Evolutionary conservation across 768 basidiomycete species (phyloP), one percentile per base, ranked within the genome.

Genomic region (Boletus insuetus): DNA sequence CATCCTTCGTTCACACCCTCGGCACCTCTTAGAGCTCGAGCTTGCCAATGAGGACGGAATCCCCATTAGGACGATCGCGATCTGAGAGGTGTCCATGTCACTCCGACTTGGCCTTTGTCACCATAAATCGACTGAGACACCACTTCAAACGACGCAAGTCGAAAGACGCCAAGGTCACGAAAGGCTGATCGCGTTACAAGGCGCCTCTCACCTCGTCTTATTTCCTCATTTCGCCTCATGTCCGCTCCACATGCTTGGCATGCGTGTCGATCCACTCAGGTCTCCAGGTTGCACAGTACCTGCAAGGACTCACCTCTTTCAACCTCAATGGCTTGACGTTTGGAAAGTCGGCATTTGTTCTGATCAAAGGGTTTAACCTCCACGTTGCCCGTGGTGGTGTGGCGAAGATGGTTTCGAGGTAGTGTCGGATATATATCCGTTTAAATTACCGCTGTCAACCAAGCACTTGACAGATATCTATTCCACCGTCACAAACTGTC

Each of bases 361-460:
- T 87, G 1, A 79, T 97, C 40, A 86, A 87, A 55, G 69, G 70
- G n/a, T 66, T 74, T 54, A 65, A 70, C 4, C 80, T 91, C 35
- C 93, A 98, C 67, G 83, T 98, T 31, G 90, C 94, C 8, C 85
- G 97, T 16, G 92, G 94, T 29, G 97, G 97, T 6, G 96, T 0
- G 97, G 97, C 12, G 97, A 99, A 74, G 97, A 99, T 71, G 97
- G 97, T 0, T 98, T 99, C 61, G 97, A 99, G 80, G 94, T 86
- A 24, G 44, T 6, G 9, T 20, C 12, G 26, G 35, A 13, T 34
- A n/a, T 17, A 32, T 16, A 29, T 34, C n/a, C 10, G 9, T 29
- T 37, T 5, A 14, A 13, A 20, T 42, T 0, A 7, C 26, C 3
- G 11, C 4, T 12, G 14, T 35, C 20, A 39, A 56, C 24, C 16